A percentile compares a stretch with the other conserved stretches of the same genome.
Evolutionary conservation across 2,329 filamentous ascomycete species (phyloP).

Genomic region (Fusarium equiseti): DNA sequence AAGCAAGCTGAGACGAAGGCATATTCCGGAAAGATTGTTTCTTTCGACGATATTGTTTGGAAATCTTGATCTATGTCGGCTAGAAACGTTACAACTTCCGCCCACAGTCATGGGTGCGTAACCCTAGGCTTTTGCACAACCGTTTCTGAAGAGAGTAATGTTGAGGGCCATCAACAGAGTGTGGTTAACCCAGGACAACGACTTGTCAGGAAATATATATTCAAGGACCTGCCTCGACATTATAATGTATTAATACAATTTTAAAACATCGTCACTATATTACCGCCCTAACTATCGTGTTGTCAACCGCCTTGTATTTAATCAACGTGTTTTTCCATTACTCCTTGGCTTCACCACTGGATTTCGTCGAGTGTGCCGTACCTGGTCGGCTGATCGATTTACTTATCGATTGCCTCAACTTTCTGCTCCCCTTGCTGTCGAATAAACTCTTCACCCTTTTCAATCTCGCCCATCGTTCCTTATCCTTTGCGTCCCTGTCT

Average conservation of each 20-base stretch:
- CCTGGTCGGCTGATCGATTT: constrained; percentile 57
- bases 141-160: background rate
- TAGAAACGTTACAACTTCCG: too few relatives aligned
- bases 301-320: constrained; percentile 7
- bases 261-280: background rate
- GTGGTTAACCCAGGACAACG: background rate
- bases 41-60: constrained; percentile 56
- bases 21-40: constrained; percentile 54
- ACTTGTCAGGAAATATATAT: background rate
- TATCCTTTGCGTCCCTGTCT: constrained; percentile 69
- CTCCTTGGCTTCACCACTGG: constrained; percentile 35
- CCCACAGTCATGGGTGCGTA: background rate
- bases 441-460: constrained; percentile 79
- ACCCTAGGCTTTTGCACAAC: background rate
- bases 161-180: background rate
- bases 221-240: constrained; percentile 8
- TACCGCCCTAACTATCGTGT: constrained; percentile 17
- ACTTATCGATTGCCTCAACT: constrained; percentile 56
- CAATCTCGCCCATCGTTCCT: constrained; percentile 78
- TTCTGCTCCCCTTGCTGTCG: constrained; percentile 72
- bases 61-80: constrained; percentile 37
- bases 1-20: constrained; percentile 53
- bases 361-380: constrained; percentile 52
- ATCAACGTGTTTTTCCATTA: background rate
- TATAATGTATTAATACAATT: constrained; percentile 12